Evolutionary conservation across 2,329 filamentous ascomycete genomes (phyloP).

Genomic region (Trichoderma semiorbis): DNA sequence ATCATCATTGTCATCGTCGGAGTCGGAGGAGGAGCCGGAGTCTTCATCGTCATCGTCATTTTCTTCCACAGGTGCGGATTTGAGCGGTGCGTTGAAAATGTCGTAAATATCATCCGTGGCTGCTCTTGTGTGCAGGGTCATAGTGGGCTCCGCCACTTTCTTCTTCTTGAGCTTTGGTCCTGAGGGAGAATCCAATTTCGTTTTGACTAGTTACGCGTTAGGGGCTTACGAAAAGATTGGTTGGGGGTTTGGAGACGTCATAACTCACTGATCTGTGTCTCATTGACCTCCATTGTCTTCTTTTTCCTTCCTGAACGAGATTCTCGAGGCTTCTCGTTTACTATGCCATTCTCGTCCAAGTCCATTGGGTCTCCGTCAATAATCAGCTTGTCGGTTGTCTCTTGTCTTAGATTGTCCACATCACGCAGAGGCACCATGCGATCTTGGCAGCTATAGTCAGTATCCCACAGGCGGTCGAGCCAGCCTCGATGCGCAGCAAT

Average conservation of each 20-base stretch:
- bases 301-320: conserved; percentile 59
- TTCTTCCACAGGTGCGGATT: conserved; percentile 26
- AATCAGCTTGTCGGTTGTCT: conserved; percentile 37
- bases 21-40: not conserved
- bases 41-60: conserved; percentile 38
- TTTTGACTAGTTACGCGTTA: conserved; percentile 62
- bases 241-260: no score
- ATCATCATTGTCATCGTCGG: not conserved
- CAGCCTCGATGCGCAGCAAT: conserved; percentile 74
- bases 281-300: conserved; percentile 80
- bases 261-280: conserved; percentile 83
- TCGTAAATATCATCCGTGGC: conserved; percentile 97
- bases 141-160: conserved; percentile 77
- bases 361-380: conserved; percentile 43
- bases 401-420: conserved; percentile 31
- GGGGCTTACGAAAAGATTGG: not conserved
- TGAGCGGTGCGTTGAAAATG: conserved; percentile 81
- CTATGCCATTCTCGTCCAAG: conserved; percentile 59
- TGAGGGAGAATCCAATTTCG: conserved; percentile 86
- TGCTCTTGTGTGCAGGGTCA: conserved; percentile 94
- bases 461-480: conserved; percentile 56
- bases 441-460: conserved; percentile 35
- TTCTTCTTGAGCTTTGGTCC: conserved; percentile 81
- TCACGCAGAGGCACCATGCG: conserved; percentile 28
- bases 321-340: conserved; percentile 44